Evolutionary conservation across 2,329 filamentous ascomycete genomes (phyloP).

Genomic region (Periconia digitata): DNA sequence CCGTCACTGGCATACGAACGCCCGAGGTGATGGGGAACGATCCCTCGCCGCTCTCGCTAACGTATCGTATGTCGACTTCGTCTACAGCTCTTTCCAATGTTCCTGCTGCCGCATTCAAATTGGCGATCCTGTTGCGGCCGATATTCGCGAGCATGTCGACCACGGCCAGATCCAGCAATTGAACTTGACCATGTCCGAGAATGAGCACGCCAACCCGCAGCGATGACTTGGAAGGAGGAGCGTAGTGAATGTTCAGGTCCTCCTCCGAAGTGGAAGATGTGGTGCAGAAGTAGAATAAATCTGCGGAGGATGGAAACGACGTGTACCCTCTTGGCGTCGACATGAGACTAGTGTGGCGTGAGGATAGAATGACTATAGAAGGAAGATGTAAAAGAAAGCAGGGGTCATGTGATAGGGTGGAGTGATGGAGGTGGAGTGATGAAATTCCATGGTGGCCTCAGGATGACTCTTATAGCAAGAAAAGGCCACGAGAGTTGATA

Average conservation of each 20-base stretch:
- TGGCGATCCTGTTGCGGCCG: conserved; percentile 29
- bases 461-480: conserved; percentile 26
- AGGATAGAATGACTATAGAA: background rate
- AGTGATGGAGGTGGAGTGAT: conserved; percentile 14
- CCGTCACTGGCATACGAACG: conserved; percentile 41
- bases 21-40: conserved; percentile 39
- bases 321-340: conserved; percentile 36
- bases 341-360: conserved; percentile 20
- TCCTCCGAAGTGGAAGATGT: conserved; percentile 37
- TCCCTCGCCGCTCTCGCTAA: conserved; percentile 40
- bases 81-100: conserved; percentile 36
- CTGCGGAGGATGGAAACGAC: conserved; percentile 37
- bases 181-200: conserved; percentile 29
- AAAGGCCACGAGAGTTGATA: conserved; percentile 9
- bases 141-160: conserved; percentile 38
- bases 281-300: conserved; percentile 41
- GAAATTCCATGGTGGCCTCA: conserved; percentile 17
- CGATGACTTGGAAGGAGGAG: conserved; percentile 37
- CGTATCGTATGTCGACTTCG: conserved; percentile 41
- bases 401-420: conserved; percentile 3
- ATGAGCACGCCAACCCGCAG: conserved; percentile 37
- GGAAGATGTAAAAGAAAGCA: conserved; percentile 4
- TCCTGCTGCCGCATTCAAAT: conserved; percentile 21
- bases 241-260: conserved; percentile 35
- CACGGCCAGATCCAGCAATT: conserved; percentile 36